Conservation (phyloP, 768 basidiomycete species). For the Clitopilus passeckerianus region DNA sequence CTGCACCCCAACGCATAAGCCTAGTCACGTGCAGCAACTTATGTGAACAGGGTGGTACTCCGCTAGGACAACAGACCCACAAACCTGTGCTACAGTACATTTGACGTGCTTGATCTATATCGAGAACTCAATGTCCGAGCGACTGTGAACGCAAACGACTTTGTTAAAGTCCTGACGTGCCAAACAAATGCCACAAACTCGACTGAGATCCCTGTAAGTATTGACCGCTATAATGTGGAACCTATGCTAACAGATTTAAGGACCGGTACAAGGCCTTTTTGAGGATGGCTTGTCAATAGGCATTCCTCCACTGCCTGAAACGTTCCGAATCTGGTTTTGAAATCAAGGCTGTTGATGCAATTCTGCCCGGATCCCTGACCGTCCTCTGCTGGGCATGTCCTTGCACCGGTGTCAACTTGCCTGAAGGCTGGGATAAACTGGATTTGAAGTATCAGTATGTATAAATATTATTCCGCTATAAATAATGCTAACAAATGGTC, state of each 20-base stretch:
- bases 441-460: background rate
- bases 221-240: too few species aligned
- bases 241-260: too few species aligned
- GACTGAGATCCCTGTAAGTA: background rate
- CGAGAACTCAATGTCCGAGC: conserved; percentile 6
- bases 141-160: conserved; percentile 10
- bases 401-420: conserved; percentile 8
- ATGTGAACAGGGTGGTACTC: conserved; percentile 10
- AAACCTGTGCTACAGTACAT: conserved; percentile 8
- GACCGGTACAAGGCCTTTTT: background rate
- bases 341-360: background rate
- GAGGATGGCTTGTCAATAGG: background rate
- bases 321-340: background rate
- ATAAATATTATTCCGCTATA: too few species aligned
- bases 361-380: background rate
- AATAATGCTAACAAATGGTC: too few species aligned
- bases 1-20: background rate
- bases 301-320: background rate
- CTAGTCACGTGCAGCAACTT: background rate
- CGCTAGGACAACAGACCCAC: conserved; percentile 3
- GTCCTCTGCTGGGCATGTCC: conserved; percentile 2
- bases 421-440: conserved; percentile 8
- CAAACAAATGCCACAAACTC: background rate
- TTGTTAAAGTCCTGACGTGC: conserved; percentile 4
- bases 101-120: conserved; percentile 6